phyloP scores from a whole-genome alignment of 148 eudicot genomes.

The Diospyros kaki region DNA sequence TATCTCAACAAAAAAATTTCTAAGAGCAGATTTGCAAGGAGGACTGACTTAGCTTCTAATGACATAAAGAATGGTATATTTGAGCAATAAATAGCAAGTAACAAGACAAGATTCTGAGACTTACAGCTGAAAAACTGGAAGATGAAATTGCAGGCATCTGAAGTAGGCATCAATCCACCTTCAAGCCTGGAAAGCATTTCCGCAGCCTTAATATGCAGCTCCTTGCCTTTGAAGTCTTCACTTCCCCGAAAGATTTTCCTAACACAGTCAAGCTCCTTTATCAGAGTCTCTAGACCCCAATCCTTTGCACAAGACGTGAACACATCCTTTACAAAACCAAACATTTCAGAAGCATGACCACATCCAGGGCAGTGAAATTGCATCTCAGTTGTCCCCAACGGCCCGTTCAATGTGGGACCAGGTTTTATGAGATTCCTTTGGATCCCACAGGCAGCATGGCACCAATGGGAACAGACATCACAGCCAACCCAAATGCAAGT shows the following conservation, averaged over 20 bases:
- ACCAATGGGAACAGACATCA: constrained; percentile 87
- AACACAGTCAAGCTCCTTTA: constrained; percentile 84
- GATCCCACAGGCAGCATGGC: constrained; percentile 72
- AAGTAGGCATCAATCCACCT: constrained; percentile 48
- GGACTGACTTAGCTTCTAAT: background rate
- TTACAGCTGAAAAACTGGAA: constrained; percentile 62
- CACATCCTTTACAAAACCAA: constrained; percentile 82
- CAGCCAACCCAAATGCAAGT: constrained; percentile 96
- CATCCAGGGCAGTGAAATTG: constrained; percentile 84
- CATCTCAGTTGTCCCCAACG: constrained; percentile 55
- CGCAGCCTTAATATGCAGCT: constrained; percentile 55
- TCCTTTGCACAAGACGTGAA: constrained; percentile 60
- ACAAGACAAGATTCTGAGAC: constrained; percentile 18
- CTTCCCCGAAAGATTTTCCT: constrained; percentile 62
- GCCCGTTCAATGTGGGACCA: constrained; percentile 54
- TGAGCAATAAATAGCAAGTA: background rate
- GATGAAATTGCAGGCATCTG: constrained; percentile 60
- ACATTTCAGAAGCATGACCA: constrained; percentile 83
- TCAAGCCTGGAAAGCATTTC: constrained; percentile 57
- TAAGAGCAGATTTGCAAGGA: background rate
- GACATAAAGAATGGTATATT: background rate
- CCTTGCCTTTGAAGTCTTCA: constrained; percentile 66
- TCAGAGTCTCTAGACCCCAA: constrained; percentile 53
- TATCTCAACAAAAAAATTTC: background rate
- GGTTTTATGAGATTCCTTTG: constrained; percentile 62